Conservation (phyloP, 371 early-diverging fungal genomes). For the Dinochytrium kinnereticum region DNA sequence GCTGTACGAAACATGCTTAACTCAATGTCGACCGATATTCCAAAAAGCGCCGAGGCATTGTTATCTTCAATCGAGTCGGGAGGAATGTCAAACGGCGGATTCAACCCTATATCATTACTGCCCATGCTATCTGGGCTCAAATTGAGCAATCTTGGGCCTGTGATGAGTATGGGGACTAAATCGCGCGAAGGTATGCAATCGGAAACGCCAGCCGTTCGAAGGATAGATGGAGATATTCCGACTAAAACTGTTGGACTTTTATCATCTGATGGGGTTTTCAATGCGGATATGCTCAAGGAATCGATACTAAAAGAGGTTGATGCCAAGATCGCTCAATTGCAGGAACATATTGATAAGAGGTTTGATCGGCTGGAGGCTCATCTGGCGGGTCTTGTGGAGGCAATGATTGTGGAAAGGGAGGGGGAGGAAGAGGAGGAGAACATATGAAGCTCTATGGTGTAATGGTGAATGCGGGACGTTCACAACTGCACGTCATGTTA, state of each 20-base stretch:
- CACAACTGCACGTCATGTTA: no score
- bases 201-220: no score
- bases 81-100: not conserved
- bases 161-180: no score
- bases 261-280: not conserved
- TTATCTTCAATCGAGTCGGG: not conserved
- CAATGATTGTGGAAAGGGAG: not conserved
- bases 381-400: not conserved
- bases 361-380: not conserved
- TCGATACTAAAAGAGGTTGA: not conserved
- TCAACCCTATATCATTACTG: not conserved
- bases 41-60: not conserved
- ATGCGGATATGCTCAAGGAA: not conserved
- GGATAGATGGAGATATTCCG: not conserved
- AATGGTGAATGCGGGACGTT: no score
- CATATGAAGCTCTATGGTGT: no score
- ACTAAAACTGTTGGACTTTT: not conserved
- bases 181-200: not conserved
- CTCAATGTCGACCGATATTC: not conserved
- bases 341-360: not conserved
- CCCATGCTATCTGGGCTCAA: not conserved
- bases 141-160: no score
- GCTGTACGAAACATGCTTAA: not conserved
- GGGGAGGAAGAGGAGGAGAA: not conserved
- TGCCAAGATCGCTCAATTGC: not conserved